Percentiles rank a stretch among this genome's conserved stretches.
Evolutionary conservation across 768 basidiomycete genomes (phyloP).

Genomic region (Suillus tomentosus): DNA sequence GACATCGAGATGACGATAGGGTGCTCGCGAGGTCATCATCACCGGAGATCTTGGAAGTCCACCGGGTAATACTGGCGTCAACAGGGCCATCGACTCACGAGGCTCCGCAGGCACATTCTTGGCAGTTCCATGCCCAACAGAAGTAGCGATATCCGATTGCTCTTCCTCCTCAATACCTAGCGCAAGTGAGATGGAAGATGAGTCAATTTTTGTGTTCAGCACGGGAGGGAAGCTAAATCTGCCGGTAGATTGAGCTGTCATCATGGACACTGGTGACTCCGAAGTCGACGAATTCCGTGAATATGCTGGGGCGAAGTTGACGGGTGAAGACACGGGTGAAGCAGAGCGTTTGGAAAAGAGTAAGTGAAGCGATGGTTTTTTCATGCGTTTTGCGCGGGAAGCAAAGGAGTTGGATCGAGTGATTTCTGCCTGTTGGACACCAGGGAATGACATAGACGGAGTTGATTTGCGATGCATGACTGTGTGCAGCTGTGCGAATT

Average conservation of each 20-base stretch:
- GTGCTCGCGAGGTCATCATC: slow-evolving; percentile 21
- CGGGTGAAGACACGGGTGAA: slow-evolving; percentile 43
- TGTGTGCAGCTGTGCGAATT: slow-evolving; percentile 27
- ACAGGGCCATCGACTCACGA: slow-evolving; percentile 25
- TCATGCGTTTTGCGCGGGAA: slow-evolving; percentile 42
- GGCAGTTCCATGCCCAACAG: slow-evolving; percentile 16
- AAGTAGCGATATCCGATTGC: slow-evolving; percentile 24
- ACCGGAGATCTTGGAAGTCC: slow-evolving; percentile 32
- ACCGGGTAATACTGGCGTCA: slow-evolving; percentile 10
- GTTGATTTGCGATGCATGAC: slow-evolving; percentile 39
- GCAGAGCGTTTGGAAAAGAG: slow-evolving; percentile 67
- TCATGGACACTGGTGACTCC: slow-evolving; percentile 45
- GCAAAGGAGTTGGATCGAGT: slow-evolving; percentile 38
- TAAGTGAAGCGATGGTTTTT: slow-evolving; percentile 70
- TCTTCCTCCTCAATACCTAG: slow-evolving; percentile 31
- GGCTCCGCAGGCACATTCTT: slow-evolving; percentile 14
- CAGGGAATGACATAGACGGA: slow-evolving; percentile 35
- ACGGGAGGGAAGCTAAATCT: slow-evolving; percentile 53
- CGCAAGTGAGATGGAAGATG: slow-evolving; percentile 46
- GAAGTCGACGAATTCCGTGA: slow-evolving; percentile 31
- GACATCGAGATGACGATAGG: slow-evolving; percentile 31
- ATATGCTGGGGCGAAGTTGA: slow-evolving; percentile 26
- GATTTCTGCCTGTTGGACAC: slow-evolving; percentile 34
- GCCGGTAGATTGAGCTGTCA: slow-evolving; percentile 59
- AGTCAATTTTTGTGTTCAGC: slow-evolving; percentile 62